Base-by-base conservation (phyloP, 352 stramenopile genomes). In the Elongisporangium undulatum region DNA sequence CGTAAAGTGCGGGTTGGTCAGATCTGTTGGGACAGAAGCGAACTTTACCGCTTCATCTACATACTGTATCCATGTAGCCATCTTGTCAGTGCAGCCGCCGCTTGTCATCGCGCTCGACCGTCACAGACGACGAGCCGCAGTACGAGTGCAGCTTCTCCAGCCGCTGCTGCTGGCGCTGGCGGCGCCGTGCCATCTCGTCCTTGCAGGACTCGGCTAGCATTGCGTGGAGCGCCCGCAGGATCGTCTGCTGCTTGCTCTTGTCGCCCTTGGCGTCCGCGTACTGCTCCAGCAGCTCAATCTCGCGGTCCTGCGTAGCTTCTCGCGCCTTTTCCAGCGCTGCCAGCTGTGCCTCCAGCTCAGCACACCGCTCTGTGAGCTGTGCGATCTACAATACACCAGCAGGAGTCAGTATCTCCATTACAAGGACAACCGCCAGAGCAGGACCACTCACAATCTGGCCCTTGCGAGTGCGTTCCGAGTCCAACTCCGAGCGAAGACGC, bases 121-220 rank as follows among this genome's bases (percentile, higher is more conserved):
- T 64, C 49, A 87, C 80, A 2, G 74, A 87, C 10, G 80, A 90
- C 58, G 79, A 74, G 22, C 80, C 80, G 53, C 80, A 90, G 55
- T 90, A 88, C 48, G 77, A 61, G 24, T 78, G 68, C 53, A 87
- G 51, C 57, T 82, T 85, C 21, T 59, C 52, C 41, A 81, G 20
- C 10, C 75, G 71, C 29, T 88, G 67, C 12, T 66, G 56, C 13
- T 64, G 56, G 23, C 53, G 57, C 15, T 19, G 9, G 34, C 69
- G 58, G 1, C 79, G 73, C 10, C 45, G 51, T 19, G 49, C 20
- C 24, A 75, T 63, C 64, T 82, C 71, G 9, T 78, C 71, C 29
- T 23, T 51, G 26, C 68, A 78, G n/a, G 58, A 58, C 3, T 68
- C 55, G 13, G 56, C 58, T 17, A 75, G 52, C 16, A 73, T 54